Conservation (phyloP, 129 eudicot species). For the Dittrichia graveolens region DNA sequence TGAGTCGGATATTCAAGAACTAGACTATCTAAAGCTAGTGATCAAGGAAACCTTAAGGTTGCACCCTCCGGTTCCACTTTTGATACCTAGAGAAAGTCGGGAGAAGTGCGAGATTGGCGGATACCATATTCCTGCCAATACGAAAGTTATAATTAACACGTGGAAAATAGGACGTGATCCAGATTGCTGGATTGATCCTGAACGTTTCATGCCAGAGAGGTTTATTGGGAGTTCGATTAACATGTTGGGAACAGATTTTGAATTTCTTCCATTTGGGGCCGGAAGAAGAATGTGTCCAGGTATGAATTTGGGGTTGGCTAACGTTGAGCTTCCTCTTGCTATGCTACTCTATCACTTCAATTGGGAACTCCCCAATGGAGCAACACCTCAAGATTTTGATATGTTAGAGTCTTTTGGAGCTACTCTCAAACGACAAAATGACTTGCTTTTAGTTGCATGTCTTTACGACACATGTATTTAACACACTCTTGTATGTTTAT, state of each 20-base stretch:
- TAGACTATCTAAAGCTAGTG: too few relatives aligned
- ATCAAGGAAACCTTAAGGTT: too few relatives aligned
- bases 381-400: not conserved
- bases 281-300: conserved; percentile 17
- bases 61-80: too few relatives aligned
- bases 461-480: too few relatives aligned
- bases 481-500: too few relatives aligned
- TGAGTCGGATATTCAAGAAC: too few relatives aligned
- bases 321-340: conserved; percentile 6
- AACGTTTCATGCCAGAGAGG: not conserved
- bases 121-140: too few relatives aligned
- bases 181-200: not conserved
- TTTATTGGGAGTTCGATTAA: not conserved
- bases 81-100: too few relatives aligned
- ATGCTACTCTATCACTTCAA: conserved; percentile 1
- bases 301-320: not conserved
- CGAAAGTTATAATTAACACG: not conserved
- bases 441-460: not conserved
- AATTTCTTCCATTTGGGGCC: conserved; percentile 16
- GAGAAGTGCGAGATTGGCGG: too few relatives aligned
- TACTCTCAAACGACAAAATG: not conserved
- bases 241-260: not conserved
- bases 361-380: conserved; percentile 6
- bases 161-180: conserved; percentile 1
- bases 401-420: not conserved